Conservation (phyloP, 2,329 filamentous ascomycete species). For the Aspergillus ochraceoroseus region DNA sequence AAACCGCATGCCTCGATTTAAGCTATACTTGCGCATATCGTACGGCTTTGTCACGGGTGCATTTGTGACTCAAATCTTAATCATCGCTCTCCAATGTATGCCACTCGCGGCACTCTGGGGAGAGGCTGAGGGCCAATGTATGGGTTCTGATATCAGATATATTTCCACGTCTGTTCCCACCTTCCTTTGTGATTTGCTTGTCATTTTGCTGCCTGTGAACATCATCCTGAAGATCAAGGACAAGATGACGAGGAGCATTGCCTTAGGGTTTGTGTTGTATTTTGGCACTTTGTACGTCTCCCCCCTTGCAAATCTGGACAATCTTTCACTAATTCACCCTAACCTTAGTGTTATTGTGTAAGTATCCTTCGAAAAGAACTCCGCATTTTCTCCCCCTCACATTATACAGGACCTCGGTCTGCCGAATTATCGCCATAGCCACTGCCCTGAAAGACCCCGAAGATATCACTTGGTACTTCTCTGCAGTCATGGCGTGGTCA, state of each 20-base stretch:
- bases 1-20: conserved; percentile 19
- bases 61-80: conserved; percentile 17
- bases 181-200: conserved; percentile 20
- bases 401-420: conserved; percentile 15
- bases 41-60: conserved; percentile 20
- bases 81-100: conserved; percentile 23
- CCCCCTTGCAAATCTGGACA: no score
- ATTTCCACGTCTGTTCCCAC: conserved; percentile 17
- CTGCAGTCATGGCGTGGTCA: conserved; percentile 20
- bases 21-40: conserved; percentile 8
- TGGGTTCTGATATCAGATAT: conserved; percentile 16
- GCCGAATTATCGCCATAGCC: conserved; percentile 22
- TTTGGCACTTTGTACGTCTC: conserved; percentile 19
- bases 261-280: conserved; percentile 13
- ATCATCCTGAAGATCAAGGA: conserved; percentile 18
- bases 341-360: conserved; percentile 11
- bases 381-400: no score
- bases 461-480: conserved; percentile 23
- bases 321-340: no score
- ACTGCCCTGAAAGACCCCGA: conserved; percentile 11
- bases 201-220: conserved; percentile 18
- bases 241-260: conserved; percentile 15
- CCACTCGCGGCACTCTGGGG: conserved; percentile 20
- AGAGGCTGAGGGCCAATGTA: conserved; percentile 11
- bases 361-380: not conserved